Evolutionary conservation across 2,329 filamentous ascomycete species (phyloP), one percentile per base, ranked within the genome.

Genomic region (Monosporascus sp.): DNA sequence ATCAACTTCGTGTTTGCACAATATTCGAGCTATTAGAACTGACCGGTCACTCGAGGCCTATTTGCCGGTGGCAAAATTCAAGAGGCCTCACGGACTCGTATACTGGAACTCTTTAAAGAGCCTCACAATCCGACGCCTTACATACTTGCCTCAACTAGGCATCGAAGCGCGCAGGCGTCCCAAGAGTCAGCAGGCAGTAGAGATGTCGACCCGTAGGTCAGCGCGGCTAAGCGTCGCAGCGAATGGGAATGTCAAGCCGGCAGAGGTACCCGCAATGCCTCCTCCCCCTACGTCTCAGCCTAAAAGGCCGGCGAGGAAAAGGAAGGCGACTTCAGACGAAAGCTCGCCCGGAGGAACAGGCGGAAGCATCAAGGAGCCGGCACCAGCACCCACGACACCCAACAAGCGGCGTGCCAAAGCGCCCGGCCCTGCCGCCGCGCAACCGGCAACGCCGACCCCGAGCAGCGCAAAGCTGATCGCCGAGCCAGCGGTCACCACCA

Each of bases 371-470:
- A 11, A 31, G 9, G 31, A 34, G 31, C 11, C 11, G 31, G 47
- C 60, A 18, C 57, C 60, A 20, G 60, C 62, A 25, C 63, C 68
- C 8, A 54, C 63, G 39, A 65, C 66, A 47, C 65, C 66, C 41
- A 64, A 55, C 49, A 70, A 61, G 55, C 62, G 64, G 47, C 65
- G 63, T 2, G 27, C 56, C 18, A 60, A 48, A 37, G 62, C 59
- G 9, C 42, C 47, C 47, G 47, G 31, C 14, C 54, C 52, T 17
- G 41, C 64, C 68, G 52, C 59, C 7, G 65, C 65, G 27, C 70
- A 70, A 15, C 75, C 76, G 18, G 61, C 67, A 24, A 80, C 78
- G 5, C 76, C 77, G 0, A 78, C 76, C 1, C 74, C 77, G n/a
- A 71, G 68, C 54, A 72, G 70, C 44, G 72, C 70, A 14, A 68